Evolutionary conservation across 2,329 filamentous ascomycete genomes (phyloP).

Genomic region (Diaporthe ampelina): DNA sequence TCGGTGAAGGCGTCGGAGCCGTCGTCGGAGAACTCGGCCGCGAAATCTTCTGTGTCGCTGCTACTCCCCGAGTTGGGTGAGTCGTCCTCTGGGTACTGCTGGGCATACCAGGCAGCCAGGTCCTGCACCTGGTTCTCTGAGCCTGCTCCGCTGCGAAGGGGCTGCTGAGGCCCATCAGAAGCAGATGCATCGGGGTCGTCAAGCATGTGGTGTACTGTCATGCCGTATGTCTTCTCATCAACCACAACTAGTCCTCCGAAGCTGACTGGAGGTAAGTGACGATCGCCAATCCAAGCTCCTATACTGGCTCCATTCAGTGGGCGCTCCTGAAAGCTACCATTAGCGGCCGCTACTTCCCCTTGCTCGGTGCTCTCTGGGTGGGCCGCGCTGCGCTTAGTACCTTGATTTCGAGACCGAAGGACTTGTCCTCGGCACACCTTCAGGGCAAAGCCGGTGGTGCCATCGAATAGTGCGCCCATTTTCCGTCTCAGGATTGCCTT

Average conservation of each 20-base stretch:
- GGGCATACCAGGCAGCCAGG: constrained; percentile 59
- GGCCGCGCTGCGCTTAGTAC: constrained; percentile 56
- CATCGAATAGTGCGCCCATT: constrained; percentile 75
- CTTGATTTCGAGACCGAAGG: constrained; percentile 68
- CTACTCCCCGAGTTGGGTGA: constrained; percentile 55
- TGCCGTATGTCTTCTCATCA: constrained; percentile 87
- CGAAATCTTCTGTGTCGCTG: constrained; percentile 66
- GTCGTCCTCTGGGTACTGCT: constrained; percentile 52
- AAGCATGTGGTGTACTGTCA: constrained; percentile 98
- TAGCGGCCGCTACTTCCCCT: constrained; percentile 64
- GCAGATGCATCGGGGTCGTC: constrained; percentile 71
- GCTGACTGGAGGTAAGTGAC: constrained; percentile 90
- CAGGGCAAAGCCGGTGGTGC: constrained; percentile 71
- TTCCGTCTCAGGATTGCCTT: constrained; percentile 79
- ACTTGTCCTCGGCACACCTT: constrained; percentile 81
- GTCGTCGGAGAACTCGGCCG: constrained; percentile 73
- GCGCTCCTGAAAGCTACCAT: constrained; percentile 82
- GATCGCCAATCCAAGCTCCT: constrained; percentile 87
- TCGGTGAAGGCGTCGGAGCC: constrained; percentile 69
- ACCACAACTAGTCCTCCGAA: constrained; percentile 90
- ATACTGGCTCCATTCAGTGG: constrained; percentile 93
- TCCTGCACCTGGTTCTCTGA: constrained; percentile 49
- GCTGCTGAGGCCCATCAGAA: constrained; percentile 38
- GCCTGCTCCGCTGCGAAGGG: constrained; percentile 46
- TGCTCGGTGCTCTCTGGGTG: constrained; percentile 47